A percentile compares a stretch with the other conserved stretches of the same genome.
phyloP scores from a whole-genome alignment of 305 asterid species.

The Petunia hybrid region DNA sequence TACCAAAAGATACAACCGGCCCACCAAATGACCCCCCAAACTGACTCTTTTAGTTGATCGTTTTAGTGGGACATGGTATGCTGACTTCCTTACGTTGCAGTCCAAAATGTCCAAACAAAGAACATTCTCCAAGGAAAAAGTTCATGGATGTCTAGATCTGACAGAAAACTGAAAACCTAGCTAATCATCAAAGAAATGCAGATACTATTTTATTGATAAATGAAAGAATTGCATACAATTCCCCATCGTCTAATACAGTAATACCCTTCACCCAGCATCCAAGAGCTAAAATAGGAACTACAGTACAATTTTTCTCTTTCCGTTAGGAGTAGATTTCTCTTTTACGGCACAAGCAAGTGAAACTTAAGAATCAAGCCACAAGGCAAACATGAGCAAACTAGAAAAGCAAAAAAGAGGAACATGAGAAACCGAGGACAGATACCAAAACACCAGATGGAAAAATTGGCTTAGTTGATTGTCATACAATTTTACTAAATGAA shows the following conservation, averaged over 20 bases:
- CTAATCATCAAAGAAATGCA: not conserved
- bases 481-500: not conserved
- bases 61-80: not conserved
- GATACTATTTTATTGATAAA: slow-evolving; percentile 7
- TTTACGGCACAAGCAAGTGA: slow-evolving; percentile 9
- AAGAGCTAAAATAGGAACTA: not conserved
- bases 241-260: not conserved
- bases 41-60: slow-evolving; percentile 4
- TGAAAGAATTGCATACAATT: not conserved
- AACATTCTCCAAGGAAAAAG: not conserved
- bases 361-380: slow-evolving; percentile 7
- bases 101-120: not conserved
- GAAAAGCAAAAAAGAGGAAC: slow-evolving; percentile 19
- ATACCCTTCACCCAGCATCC: slow-evolving; percentile 14
- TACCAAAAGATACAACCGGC: not conserved
- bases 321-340: slow-evolving; percentile 10
- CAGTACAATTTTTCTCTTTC: not conserved
- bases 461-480: slow-evolving; percentile 1
- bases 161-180: not conserved
- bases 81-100: not conserved
- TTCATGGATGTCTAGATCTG: not conserved
- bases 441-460: slow-evolving; percentile 18
- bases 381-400: slow-evolving; percentile 12
- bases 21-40: not conserved
- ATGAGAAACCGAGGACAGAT: not conserved